Evolutionary conservation across 2,329 filamentous ascomycete genomes (phyloP), one percentile per base, ranked within the genome.

Genomic region (Grosmannia clavigera): DNA sequence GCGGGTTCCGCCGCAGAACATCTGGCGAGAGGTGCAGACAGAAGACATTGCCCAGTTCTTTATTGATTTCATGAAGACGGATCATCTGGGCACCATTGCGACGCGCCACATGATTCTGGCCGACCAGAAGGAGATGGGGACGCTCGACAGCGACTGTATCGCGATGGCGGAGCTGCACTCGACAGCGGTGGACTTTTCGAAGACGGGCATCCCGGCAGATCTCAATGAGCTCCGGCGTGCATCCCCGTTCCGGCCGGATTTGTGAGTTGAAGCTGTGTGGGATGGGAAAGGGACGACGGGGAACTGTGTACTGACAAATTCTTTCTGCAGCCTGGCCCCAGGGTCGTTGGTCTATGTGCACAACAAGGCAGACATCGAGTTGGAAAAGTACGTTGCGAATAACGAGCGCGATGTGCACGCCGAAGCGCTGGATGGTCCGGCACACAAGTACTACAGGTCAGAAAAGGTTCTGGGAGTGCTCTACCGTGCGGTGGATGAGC

Each of bases 11-110:
- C 81, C 87, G 0, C 62, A 76, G 0, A 76, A 85, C 55, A 78
- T 95, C n/a, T 76, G 78, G 9, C 76, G 86, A 0, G 63, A 72
- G 0, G 87, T 95, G 0, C 71, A 70, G 1, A 70, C 71, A 2
- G 69, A 80, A 0, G 89, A 95, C 65, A 94, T 95, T 74, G 84
- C 83, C 0, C 76, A 87, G 12, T 94, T 92, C 71, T 94, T 95
- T 64, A 77, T 95, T n/a, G 76, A 84, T 19, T 90, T 90, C 62
- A 88, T 90, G 83, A 76, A 79, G 62, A 82, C 80, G 0, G 84
- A 89, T 65, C 77, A 83, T 22, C 70, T 89, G 1, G 85, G 85
- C 0, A 68, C 84, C 53, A 88, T 90, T 64, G 84, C 86, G 0
- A 83, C 72, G 0, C 72, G 78, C 2, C 87, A 90, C 66, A 77